A percentile compares a stretch with the other conserved stretches of the same genome.
These are phyloP conservation scores for Pleurotus platypus DNA, from an alignment of 768 basidiomycete genomes.

Conservation along the genomic window DNA sequence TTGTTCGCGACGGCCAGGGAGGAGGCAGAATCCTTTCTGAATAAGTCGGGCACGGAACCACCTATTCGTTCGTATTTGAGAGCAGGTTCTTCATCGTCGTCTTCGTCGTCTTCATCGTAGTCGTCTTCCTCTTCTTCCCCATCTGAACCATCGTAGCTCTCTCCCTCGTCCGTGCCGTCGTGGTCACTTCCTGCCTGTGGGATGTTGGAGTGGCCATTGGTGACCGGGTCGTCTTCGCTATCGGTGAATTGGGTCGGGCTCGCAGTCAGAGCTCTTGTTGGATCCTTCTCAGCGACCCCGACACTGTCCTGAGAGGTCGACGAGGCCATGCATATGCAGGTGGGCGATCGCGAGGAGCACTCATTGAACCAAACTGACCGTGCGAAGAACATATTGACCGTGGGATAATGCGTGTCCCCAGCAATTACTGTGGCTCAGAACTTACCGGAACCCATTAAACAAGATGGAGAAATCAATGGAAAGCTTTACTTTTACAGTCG, in stretches of 20 bases:
- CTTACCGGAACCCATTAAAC: background rate
- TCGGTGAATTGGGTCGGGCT: conserved; percentile 15
- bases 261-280: background rate
- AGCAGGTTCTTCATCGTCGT: conserved; percentile 87
- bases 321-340: background rate
- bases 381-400: background rate
- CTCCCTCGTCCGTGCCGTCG: conserved; percentile 8
- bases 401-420: background rate
- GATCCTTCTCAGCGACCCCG: background rate
- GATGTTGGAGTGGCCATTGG: background rate
- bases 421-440: no score
- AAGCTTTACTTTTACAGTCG: conserved; percentile 89
- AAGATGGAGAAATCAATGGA: conserved; percentile 39
- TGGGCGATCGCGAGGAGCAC: no score
- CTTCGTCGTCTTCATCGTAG: conserved; percentile 56
- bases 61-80: conserved; percentile 87
- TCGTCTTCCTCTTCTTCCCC: conserved; percentile 46
- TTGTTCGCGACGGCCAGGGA: conserved; percentile 74
- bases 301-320: conserved; percentile 1
- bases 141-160: conserved; percentile 23
- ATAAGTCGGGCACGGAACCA: conserved; percentile 67
- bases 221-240: conserved; percentile 7
- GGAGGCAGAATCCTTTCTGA: conserved; percentile 89
- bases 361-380: background rate
- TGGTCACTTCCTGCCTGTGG: background rate